phyloP scores from a whole-genome alignment of 1,284 basidiomycete genomes.

The Sutorius eximius region DNA sequence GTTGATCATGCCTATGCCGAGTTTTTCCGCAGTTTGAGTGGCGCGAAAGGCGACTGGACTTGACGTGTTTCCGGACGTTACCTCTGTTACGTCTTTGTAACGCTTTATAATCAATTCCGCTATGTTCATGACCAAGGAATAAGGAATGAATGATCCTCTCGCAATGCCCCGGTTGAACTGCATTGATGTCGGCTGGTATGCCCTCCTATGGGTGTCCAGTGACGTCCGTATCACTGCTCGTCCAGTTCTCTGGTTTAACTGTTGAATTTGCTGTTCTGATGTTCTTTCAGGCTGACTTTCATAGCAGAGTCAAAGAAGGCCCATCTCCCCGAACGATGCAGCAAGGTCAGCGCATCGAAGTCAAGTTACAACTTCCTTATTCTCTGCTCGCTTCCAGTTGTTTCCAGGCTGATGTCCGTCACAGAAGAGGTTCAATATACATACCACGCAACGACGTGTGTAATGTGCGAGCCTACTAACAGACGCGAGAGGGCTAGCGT shows the following conservation, averaged over 20 bases:
- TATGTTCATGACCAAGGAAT: background rate
- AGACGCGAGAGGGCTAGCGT: background rate
- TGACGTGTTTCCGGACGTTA: conserved; percentile 11
- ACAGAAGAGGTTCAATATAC: too few species aligned
- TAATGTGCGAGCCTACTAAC: too few species aligned
- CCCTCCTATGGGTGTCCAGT: background rate
- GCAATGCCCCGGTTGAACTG: background rate
- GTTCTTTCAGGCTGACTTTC: background rate
- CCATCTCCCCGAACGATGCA: background rate
- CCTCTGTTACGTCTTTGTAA: background rate
- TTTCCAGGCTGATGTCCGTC: too few species aligned
- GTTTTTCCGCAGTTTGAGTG: conserved; percentile 86
- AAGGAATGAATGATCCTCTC: background rate
- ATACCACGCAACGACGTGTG: background rate
- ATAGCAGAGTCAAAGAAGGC: background rate
- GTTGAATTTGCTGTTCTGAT: background rate
- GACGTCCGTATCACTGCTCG: background rate
- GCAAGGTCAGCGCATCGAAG: too few species aligned
- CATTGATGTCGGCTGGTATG: background rate
- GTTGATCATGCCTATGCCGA: conserved; percentile 96
- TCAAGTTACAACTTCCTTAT: too few species aligned
- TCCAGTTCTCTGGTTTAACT: background rate
- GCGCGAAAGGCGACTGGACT: conserved; percentile 32
- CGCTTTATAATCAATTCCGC: background rate
- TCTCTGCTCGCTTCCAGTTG: too few species aligned